A percentile compares a stretch with the other conserved stretches of the same genome.
Evolutionary conservation across 2,329 filamentous ascomycete species (phyloP).

Genomic region (Penicillium psychrosexuale): DNA sequence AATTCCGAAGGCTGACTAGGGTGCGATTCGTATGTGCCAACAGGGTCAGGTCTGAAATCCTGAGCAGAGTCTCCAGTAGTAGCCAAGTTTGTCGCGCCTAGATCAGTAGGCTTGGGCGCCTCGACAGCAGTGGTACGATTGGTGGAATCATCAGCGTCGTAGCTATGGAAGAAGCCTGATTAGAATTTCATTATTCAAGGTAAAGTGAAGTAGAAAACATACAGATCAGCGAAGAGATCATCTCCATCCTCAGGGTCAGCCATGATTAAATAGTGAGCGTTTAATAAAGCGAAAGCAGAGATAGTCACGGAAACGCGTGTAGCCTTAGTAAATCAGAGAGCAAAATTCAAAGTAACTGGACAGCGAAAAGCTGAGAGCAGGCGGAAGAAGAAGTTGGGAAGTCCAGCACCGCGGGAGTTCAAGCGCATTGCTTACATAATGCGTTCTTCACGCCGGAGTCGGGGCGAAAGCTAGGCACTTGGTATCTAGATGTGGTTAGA

Average conservation of each 20-base stretch:
- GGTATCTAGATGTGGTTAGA: not conserved
- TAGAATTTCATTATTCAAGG: slow-evolving; percentile 3
- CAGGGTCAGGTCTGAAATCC: slow-evolving; percentile 32
- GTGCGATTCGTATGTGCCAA: slow-evolving; percentile 21
- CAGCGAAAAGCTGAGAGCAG: not conserved
- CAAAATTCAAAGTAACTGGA: not conserved
- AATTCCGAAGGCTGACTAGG: slow-evolving; percentile 24
- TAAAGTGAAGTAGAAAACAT: slow-evolving; percentile 39
- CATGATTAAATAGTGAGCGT: slow-evolving; percentile 52
- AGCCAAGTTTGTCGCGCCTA: slow-evolving; percentile 30
- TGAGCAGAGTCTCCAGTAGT: slow-evolving; percentile 33
- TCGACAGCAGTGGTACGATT: slow-evolving; percentile 29
- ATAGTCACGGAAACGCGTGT: not conserved
- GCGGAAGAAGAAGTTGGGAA: slow-evolving; percentile 17
- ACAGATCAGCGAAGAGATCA: slow-evolving; percentile 95
- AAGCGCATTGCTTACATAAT: slow-evolving; percentile 22
- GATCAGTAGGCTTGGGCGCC: slow-evolving; percentile 40
- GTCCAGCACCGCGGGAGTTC: slow-evolving; percentile 11
- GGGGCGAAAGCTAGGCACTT: not conserved
- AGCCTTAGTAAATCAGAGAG: not conserved
- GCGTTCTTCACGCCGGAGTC: not conserved
- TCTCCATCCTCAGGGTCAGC: slow-evolving; percentile 81
- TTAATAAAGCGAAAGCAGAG: not conserved
- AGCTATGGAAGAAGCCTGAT: slow-evolving; percentile 46
- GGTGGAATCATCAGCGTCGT: slow-evolving; percentile 63